Conservation (phyloP, 352 stramenopile species). For the Phytophthora melonis region DNA sequence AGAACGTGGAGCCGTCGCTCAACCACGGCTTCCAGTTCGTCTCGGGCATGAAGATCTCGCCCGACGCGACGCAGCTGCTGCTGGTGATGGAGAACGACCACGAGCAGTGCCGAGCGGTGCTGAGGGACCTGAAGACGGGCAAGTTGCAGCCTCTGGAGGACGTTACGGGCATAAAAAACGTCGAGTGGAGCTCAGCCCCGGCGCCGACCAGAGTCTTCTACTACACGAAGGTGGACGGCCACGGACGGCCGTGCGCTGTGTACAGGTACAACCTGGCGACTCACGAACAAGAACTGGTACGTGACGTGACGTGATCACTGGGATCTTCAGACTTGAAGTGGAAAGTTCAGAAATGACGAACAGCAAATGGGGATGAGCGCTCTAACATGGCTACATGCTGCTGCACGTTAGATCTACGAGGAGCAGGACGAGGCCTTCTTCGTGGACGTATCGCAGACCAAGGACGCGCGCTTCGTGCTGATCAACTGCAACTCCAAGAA, state of each 20-base stretch:
- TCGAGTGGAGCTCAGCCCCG: constrained; percentile 63
- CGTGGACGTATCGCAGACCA: constrained; percentile 87
- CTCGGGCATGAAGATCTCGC: constrained; percentile 79
- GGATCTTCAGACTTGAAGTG: constrained; percentile 21
- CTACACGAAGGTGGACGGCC: constrained; percentile 75
- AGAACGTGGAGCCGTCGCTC: constrained; percentile 72
- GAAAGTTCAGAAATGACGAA: constrained; percentile 28
- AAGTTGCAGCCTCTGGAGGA: constrained; percentile 45
- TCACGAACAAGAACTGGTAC: constrained; percentile 59
- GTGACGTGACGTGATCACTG: constrained; percentile 16
- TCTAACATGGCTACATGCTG: constrained; percentile 12
- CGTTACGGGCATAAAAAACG: constrained; percentile 66
- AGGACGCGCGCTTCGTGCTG: constrained; percentile 81
- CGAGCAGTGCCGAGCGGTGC: constrained; percentile 65
- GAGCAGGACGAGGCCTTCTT: constrained; percentile 83
- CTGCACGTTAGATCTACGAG: constrained; percentile 68
- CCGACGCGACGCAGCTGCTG: constrained; percentile 66
- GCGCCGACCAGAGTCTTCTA: constrained; percentile 56
- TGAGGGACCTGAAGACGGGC: constrained; percentile 49
- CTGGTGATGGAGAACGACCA: constrained; percentile 77
- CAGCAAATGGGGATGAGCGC: constrained; percentile 11
- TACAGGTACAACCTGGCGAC: constrained; percentile 69
- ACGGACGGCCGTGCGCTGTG: constrained; percentile 69
- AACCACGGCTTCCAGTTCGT: constrained; percentile 77
- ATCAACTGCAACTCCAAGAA: constrained; percentile 92